Evolutionary conservation across 1,284 basidiomycete genomes (phyloP).

Genomic region (Fomitiporia mediterranea): DNA sequence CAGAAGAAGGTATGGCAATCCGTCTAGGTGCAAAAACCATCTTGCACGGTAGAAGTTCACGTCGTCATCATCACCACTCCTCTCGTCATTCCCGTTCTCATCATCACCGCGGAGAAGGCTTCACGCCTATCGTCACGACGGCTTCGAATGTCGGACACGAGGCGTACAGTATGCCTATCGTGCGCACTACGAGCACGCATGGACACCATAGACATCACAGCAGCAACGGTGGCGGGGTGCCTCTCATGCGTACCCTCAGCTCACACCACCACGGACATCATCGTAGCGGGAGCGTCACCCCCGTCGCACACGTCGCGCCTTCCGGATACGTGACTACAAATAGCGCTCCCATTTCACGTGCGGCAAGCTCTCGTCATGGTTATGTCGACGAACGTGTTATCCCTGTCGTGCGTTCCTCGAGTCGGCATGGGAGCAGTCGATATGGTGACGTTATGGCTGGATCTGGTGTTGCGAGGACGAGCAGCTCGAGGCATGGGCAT

Average conservation of each 20-base stretch:
- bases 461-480: constrained; percentile 1
- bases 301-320: neutral
- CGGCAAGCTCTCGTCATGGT: neutral
- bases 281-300: neutral
- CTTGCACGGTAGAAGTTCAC: neutral
- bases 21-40: constrained; percentile 13
- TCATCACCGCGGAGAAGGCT: neutral
- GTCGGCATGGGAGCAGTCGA: neutral
- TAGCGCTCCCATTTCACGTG: constrained; percentile 1
- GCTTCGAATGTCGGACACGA: neutral
- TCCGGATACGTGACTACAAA: neutral
- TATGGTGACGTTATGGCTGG: too few species aligned
- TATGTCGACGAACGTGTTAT: constrained; percentile 3
- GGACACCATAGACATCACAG: neutral
- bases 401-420: constrained; percentile 9
- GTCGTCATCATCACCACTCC: constrained; percentile 2
- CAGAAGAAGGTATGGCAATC: constrained; percentile 16
- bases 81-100: neutral
- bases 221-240: neutral
- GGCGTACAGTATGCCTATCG: neutral
- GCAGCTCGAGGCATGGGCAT: constrained; percentile 9
- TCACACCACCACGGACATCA: neutral
- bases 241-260: neutral
- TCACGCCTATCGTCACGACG: neutral
- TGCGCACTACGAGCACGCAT: neutral